Percentiles rank a stretch among this genome's conserved stretches.
These are phyloP conservation scores for Lunularia cruciata DNA, from an alignment of 225 moss, liverwort and hornwort species.

Conservation along the genomic window DNA sequence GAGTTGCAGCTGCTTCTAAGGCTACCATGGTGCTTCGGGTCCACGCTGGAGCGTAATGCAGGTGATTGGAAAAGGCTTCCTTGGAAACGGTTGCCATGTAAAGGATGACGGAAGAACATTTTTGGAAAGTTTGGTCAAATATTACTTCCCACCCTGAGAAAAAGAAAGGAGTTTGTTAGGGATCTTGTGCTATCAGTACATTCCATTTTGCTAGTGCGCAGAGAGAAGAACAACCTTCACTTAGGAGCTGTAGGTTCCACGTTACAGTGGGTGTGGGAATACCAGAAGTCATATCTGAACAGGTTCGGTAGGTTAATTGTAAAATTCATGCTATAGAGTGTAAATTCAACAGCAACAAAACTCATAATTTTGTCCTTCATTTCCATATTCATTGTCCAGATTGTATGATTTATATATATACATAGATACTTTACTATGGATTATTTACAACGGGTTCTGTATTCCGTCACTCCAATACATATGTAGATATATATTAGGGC, in stretches of 20 bases:
- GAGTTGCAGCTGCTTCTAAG: not conserved
- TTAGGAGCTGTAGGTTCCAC: constrained; percentile 7
- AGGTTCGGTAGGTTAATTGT: constrained; percentile 21
- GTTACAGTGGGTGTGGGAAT: constrained; percentile 24
- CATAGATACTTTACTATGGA: not conserved
- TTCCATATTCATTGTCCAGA: constrained; percentile 4
- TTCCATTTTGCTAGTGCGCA: constrained; percentile 23
- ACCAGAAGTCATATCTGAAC: constrained; percentile 5
- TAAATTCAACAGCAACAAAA: constrained; percentile 18
- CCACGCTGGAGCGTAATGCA: constrained; percentile 7
- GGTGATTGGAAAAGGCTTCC: not conserved
- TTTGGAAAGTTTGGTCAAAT: constrained; percentile 16
- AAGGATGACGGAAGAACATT: constrained; percentile 21
- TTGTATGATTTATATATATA: not conserved
- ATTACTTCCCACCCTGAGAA: constrained; percentile 19
- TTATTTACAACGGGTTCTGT: no score
- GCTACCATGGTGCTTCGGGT: not conserved
- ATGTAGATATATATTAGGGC: no score
- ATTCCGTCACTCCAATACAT: no score
- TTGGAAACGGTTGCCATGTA: constrained; percentile 9
- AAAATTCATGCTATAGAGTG: constrained; percentile 12
- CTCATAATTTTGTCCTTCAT: constrained; percentile 20
- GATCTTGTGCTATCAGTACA: not conserved
- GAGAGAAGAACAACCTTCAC: constrained; percentile 7
- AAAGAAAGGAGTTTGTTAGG: constrained; percentile 8